Evolutionary conservation across 805 yeast genomes (phyloP), one percentile per base, ranked within the genome.

Genomic region (Pichia occidentalis): DNA sequence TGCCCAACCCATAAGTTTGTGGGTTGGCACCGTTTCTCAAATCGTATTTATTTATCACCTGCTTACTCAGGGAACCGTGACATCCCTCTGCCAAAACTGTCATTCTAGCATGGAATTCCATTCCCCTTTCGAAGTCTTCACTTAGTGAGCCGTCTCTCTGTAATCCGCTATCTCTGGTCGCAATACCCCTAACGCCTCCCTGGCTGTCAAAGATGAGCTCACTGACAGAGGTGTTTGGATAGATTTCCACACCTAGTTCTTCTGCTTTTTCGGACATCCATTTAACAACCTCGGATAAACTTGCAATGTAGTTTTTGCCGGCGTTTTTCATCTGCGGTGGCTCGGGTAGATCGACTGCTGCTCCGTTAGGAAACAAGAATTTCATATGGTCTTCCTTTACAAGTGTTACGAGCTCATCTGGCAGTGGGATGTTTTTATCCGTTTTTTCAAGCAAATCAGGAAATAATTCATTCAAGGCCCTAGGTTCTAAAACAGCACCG

Each of bases 31-130:
- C 72, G 34, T 71, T 68, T 41, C 97, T 74, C 43, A 92, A 64
- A 29, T 78, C 68, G 60, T 63, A 90, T 50, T 79, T 75, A 37
- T 70, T 64, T 37, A 90, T 80, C 0, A 76, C 80, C 54, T 82
- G 74, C 57, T 92, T 90, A 10, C 88, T 70, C 37, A 92, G 65
- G 1, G 96, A 87, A 0, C 98, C 98, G 61, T 88, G 97, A 57
- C 98, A 92, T n/a, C 98, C 98, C 63, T 92, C 98, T 5, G 95
- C 95, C 23, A 92, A 70, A 13, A 92, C 82, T 0, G 97, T 88
- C 43, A 80, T 68, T 51, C 92, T 75, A 4, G 98, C 85, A 50
- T 81, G 92, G 60, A 92, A 92, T 60, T 86, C 97, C 96, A 92
- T 85, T 19, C 98, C 98, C 47, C 95, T 73, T 61, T 92, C 96